A percentile compares a stretch with the other conserved stretches of the same genome.
Evolutionary conservation across 2,329 filamentous ascomycete species (phyloP).

Genomic region (Hypoxylon sp.): DNA sequence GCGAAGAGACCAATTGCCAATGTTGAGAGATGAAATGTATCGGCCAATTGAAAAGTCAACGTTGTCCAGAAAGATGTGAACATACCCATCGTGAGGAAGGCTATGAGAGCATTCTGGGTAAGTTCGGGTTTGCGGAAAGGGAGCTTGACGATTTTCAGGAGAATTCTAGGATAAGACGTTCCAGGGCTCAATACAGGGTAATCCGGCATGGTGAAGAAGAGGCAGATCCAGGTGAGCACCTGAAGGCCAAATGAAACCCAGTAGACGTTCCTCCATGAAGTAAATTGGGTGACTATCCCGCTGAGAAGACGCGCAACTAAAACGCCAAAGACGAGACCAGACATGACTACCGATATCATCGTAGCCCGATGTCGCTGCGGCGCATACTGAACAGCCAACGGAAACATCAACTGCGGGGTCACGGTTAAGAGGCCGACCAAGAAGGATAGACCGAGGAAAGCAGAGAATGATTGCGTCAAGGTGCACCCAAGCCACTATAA

Average conservation of each 20-base stretch:
- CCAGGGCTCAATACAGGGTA: conserved; percentile 82
- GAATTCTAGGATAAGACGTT: conserved; percentile 75
- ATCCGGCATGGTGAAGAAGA: conserved; percentile 84
- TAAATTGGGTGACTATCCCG: conserved; percentile 81
- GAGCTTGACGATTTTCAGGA: conserved; percentile 76
- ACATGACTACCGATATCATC: conserved; percentile 80
- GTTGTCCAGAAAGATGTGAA: conserved; percentile 69
- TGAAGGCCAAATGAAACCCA: conserved; percentile 83
- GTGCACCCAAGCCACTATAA: conserved; percentile 77
- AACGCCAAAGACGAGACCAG: conserved; percentile 81
- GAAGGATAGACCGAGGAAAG: conserved; percentile 80
- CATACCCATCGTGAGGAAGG: conserved; percentile 70
- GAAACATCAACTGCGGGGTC: conserved; percentile 85
- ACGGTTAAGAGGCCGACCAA: conserved; percentile 83
- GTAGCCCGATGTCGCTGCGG: conserved; percentile 77
- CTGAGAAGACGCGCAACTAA: conserved; percentile 82
- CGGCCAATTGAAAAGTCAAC: conserved; percentile 52
- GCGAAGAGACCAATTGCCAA: conserved; percentile 52
- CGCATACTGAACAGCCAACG: conserved; percentile 83
- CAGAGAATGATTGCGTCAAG: conserved; percentile 73
- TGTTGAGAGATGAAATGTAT: conserved; percentile 50
- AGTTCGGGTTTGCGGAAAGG: conserved; percentile 76
- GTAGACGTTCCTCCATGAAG: conserved; percentile 82
- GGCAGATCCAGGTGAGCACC: conserved; percentile 73
- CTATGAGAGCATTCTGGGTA: conserved; percentile 77